Evolutionary conservation across 176 grass and related monocot genomes (phyloP).

Genomic region (Triticum monococcum): DNA sequence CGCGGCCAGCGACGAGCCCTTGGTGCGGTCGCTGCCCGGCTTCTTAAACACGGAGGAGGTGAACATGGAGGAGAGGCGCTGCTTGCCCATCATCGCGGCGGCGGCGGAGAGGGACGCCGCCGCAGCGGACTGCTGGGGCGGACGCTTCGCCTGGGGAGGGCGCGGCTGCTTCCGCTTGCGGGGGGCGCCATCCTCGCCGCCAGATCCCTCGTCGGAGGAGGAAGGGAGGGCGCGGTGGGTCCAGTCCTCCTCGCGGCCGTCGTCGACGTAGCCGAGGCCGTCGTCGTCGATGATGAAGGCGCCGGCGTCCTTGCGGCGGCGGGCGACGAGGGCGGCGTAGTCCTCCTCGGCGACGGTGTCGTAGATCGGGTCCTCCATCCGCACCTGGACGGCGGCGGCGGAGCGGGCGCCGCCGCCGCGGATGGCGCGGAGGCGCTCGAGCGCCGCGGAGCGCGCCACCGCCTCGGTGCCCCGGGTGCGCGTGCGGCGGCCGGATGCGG

Average conservation of each 20-base stretch:
- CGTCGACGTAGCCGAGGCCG: conserved; percentile 83
- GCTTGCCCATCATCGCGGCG: conserved; percentile 51
- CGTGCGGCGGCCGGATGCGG: conserved; percentile 51
- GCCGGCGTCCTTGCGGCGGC: conserved; percentile 57
- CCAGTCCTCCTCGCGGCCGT: conserved; percentile 97
- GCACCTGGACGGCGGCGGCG: conserved; percentile 45
- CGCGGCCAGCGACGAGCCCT: conserved; percentile 39
- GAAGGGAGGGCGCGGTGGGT: conserved; percentile 49
- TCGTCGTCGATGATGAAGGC: conserved; percentile 90
- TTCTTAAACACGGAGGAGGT: conserved; percentile 76
- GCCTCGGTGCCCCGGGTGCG: conserved; percentile 55
- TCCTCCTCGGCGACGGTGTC: conserved; percentile 85
- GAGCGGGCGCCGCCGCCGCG: conserved; percentile 31
- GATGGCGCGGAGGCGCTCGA: conserved; percentile 66
- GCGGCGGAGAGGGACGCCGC: conserved; percentile 51
- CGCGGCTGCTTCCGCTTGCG: conserved; percentile 53
- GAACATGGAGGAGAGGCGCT: conserved; percentile 73
- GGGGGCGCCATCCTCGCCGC: conserved; percentile 27
- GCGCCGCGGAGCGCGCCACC: conserved; percentile 47
- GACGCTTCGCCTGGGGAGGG: conserved; percentile 56
- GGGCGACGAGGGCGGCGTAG: conserved; percentile 77
- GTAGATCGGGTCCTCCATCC: conserved; percentile 89
- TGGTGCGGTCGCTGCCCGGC: conserved; percentile 47
- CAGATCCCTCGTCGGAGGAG: conserved; percentile 69
- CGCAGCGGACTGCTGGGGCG: conserved; percentile 47